Evolutionary conservation across 345 rosid genomes (phyloP), one percentile per base, ranked within the genome.

Genomic region (Populus ilicifolia): DNA sequence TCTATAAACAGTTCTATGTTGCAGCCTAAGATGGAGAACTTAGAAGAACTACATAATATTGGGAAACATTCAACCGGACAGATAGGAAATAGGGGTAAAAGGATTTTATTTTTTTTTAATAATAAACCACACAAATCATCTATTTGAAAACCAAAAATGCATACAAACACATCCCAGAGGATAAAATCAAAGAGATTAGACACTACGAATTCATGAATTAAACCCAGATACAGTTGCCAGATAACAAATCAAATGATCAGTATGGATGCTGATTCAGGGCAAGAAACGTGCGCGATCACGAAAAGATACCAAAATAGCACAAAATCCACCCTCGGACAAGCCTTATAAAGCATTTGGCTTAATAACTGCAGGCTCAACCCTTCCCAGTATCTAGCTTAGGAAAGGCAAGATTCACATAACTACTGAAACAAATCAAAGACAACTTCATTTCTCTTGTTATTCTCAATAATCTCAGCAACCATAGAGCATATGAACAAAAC

Each of bases 401-500:
- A 4, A 36, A 63, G 70, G 64, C 59, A 70, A 54, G 82, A 73
- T 78, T 59, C 63, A n/a, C 44, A 43, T 41, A 68, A 74, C 44
- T 44, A 75, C 14, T 18, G 52, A 17, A 69, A 25, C 75, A 33
- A 54, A 71, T 41, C 71, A 64, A 70, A 66, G 68, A 81, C 66
- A 52, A 76, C 8, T 5, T 67, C 48, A 20, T 52, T 27, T 52
- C 39, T 59, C 27, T 16, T 33, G 13, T 35, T 44, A 25, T 44
- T 65, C 13, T 20, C 20, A 33, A 30, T 25, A n/a, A 0, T 23
- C 71, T 17, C 35, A 71, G 50, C 8, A 67, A 81, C 18, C 66
- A 52, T 13, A 48, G 38, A 67, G 50, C 72, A 77, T 1, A 64
- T 10, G 12, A 56, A 12, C 56, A 63, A 65, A n/a, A 63, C 70